Percentiles rank a stretch among this genome's conserved stretches.
These are phyloP conservation scores for Xylaria venustula DNA, from an alignment of 495 filamentous ascomycete species.

Conservation along the genomic window DNA sequence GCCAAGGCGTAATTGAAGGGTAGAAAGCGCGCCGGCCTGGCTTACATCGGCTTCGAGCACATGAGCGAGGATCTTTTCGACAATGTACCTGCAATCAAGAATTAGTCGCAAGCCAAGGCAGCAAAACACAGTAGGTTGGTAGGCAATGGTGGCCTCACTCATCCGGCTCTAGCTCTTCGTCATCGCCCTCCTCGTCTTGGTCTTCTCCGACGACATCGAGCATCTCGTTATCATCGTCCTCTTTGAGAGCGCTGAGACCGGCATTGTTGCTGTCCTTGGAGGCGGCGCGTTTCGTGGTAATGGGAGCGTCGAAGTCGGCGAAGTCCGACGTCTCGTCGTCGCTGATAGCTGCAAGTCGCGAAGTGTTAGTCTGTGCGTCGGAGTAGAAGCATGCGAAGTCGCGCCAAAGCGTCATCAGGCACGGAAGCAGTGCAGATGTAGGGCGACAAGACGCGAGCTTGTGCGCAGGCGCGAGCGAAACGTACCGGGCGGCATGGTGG, in stretches of 20 bases:
- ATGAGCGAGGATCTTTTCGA: conserved; percentile 57
- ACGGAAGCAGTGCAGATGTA: neutral
- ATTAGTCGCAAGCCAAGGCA: neutral
- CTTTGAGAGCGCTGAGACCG: too few species aligned
- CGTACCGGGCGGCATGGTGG: conserved; percentile 30
- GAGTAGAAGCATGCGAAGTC: too few species aligned
- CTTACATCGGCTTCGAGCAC: conserved; percentile 49
- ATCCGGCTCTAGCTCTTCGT: conserved; percentile 39
- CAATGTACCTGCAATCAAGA: conserved; percentile 45
- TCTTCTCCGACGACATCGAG: conserved; percentile 20
- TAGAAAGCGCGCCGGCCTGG: neutral
- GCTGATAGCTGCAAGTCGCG: conserved; percentile 29
- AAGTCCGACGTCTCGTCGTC: conserved; percentile 40
- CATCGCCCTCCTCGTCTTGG: conserved; percentile 38
- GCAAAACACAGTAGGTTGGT: neutral
- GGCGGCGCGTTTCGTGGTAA: conserved; percentile 17
- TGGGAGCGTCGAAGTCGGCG: conserved; percentile 20
- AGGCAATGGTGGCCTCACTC: conserved; percentile 37
- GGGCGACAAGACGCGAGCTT: too few species aligned
- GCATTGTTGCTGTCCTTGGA: too few species aligned
- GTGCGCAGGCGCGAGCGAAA: neutral
- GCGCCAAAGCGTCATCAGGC: neutral
- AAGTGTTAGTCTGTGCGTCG: neutral
- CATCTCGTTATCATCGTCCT: conserved; percentile 17
- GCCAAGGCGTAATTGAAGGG: neutral